phyloP scores from a whole-genome alignment of 345 rosid species.

The Lumnitzera littorea region DNA sequence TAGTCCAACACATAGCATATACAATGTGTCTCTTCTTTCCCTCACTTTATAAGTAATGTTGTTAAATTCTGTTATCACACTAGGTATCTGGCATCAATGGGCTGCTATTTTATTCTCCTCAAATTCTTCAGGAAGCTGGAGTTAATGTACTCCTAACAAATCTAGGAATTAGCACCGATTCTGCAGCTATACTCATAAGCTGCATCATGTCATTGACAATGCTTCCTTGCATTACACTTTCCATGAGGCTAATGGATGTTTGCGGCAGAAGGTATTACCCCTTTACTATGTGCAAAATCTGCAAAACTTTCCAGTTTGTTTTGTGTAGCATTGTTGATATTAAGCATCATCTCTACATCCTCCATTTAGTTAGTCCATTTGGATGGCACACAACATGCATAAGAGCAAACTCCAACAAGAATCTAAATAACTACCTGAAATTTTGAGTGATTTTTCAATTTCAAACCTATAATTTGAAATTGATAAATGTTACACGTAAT shows the following conservation, averaged over 20 bases:
- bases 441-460: no score
- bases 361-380: no score
- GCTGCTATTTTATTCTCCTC: constrained; percentile 34
- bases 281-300: neutral
- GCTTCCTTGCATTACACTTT: constrained; percentile 31
- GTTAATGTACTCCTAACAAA: constrained; percentile 28
- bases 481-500: no score
- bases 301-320: no score
- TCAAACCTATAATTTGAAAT: no score
- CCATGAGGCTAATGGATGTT: constrained; percentile 38
- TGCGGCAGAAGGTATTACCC: constrained; percentile 30
- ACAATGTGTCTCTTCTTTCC: no score
- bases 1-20: no score
- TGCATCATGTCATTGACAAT: constrained; percentile 18
- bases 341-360: no score
- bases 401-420: no score
- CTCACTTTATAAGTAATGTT: neutral
- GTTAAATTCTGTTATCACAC: neutral
- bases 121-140: constrained; percentile 36
- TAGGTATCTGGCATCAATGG: constrained; percentile 35
- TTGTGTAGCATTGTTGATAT: no score
- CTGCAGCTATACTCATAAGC: constrained; percentile 31
- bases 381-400: no score
- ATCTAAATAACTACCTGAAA: no score
- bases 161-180: constrained; percentile 24